These are phyloP conservation scores for Arthroderma sp. DNA, from an alignment of 2,329 filamentous ascomycete species.

Conservation along the genomic window DNA sequence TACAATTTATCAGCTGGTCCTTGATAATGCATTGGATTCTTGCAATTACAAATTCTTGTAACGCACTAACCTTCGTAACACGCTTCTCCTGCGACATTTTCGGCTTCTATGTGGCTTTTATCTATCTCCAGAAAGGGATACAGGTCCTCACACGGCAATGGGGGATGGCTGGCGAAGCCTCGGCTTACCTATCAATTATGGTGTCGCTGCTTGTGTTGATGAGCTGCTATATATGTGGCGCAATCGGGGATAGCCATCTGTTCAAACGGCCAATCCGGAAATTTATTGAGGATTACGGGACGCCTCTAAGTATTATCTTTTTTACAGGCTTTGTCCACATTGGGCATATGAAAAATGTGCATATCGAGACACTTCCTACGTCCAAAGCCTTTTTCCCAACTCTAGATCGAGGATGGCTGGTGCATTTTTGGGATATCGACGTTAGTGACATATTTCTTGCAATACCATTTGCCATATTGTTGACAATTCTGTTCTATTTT, in stretches of 20 bases:
- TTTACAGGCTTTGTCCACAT: constrained; percentile 84
- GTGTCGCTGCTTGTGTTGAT: constrained; percentile 66
- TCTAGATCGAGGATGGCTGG: constrained; percentile 57
- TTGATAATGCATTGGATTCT: constrained; percentile 73
- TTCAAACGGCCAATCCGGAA: constrained; percentile 64
- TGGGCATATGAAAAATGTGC: constrained; percentile 61
- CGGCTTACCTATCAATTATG: constrained; percentile 62
- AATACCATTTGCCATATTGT: constrained; percentile 69
- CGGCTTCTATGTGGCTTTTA: constrained; percentile 83
- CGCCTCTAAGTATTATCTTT: constrained; percentile 68
- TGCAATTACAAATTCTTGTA: constrained; percentile 74
- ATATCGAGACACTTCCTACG: constrained; percentile 60
- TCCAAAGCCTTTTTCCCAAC: constrained; percentile 70
- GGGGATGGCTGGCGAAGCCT: constrained; percentile 44
- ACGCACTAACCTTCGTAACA: constrained; percentile 77
- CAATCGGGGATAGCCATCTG: constrained; percentile 55
- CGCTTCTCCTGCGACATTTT: constrained; percentile 89
- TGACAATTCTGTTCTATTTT: constrained; percentile 80
- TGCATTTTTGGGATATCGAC: constrained; percentile 66
- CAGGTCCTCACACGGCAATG: constrained; percentile 72
- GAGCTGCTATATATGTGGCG: constrained; percentile 59
- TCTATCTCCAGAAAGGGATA: constrained; percentile 83
- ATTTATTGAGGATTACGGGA: constrained; percentile 83
- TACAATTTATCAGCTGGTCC: constrained; percentile 50
- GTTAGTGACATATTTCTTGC: constrained; percentile 66